Base-by-base conservation (phyloP, 148 eudicot genomes). In the Cornus controversa region DNA sequence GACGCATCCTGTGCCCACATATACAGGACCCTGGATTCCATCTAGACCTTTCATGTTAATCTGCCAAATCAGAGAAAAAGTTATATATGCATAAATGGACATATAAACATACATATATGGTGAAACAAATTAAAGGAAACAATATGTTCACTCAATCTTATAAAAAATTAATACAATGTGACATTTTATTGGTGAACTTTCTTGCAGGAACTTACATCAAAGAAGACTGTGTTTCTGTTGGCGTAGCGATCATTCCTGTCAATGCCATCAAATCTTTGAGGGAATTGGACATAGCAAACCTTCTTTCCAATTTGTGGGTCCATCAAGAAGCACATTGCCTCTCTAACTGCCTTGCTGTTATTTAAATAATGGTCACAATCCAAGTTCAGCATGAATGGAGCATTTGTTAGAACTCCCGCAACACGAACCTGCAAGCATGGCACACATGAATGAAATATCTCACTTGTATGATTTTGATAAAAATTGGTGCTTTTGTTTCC, bases 311-410 rank as follows among this genome's bases (percentile, higher is more conserved):
- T 81, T 76, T 93, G 99, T 42, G 97, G 94, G 71, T 95, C 99
- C 99, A 95, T 95, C 85, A 95, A 81, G 88, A 95, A 95, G 79
- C 99, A 95, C 99, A 95, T 95, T 28, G 99, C 84, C 75, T 95
- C 99, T 80, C 99, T 84, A 14, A 77, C 94, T 25, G 99, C 99
- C 87, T 96, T 96, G 87, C 99, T 93, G 84, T 96, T 96, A 86
- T 96, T 96, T 66, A 96, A 27, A 80, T 96, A 96, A 73, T 96
- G 99, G 80, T 96, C 99, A 89, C 99, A 96, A 65, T 96, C 99
- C 95, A 96, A 90, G 88, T 96, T 96, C 75, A 96, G 87, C 98
- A 96, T 96, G 92, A 96, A 96, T 31, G 99, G 99, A 72, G 98
- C 99, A 89, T 96, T 96, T 25, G 99, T 96, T 67, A 96, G 90